Evolutionary conservation across 176 grass and related monocot species (phyloP), one percentile per base, ranked within the genome.

Genomic region (Oryza glaberrima): DNA sequence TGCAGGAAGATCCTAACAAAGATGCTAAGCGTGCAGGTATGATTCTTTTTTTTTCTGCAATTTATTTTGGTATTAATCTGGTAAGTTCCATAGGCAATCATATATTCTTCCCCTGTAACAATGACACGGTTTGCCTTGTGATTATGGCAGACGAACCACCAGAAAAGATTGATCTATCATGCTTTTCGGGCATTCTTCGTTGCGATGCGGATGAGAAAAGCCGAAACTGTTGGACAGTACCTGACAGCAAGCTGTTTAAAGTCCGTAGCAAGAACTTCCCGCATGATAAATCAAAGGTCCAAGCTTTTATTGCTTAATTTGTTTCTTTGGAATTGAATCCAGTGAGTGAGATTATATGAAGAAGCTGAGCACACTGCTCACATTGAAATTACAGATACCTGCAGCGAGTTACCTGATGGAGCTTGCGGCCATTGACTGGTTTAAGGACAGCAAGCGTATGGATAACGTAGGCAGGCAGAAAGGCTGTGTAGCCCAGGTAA

Each of bases 241-340:
- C 96, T 54, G 93, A 96, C 67, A 83, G 91, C 82, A 98, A 95
- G 12, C 78, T 85, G 28, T 96, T 98, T 84, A 96, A 96, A 96
- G 91, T 98, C 32, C 96, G 91, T 52, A 92, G 93, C 81, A 92
- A 85, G 87, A 96, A 92, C 72, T 98, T 94, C 85, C 79, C 90
- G 3, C 69, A 83, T 68, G 96, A 98, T 72, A 98, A 98, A 89
- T 94, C 96, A 28, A 98, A 98, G 96, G 96, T 98, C 85, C 17
- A 69, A 80, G 66, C 34, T 51, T 85, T 44, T 38, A 38, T 38
- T 69, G 7, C 14, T 75, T 32, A 32, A 32, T 79, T 79, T 73
- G 5, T 63, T 49, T 41, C 22, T 41, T 54, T 61, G 75, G 25
- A 74, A 80, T 23, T 63, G 38, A 17, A 34, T 90, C 7, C 58